These are phyloP conservation scores for Salix arbutifolia DNA, from an alignment of 345 rosid genomes.

Conservation along the genomic window DNA sequence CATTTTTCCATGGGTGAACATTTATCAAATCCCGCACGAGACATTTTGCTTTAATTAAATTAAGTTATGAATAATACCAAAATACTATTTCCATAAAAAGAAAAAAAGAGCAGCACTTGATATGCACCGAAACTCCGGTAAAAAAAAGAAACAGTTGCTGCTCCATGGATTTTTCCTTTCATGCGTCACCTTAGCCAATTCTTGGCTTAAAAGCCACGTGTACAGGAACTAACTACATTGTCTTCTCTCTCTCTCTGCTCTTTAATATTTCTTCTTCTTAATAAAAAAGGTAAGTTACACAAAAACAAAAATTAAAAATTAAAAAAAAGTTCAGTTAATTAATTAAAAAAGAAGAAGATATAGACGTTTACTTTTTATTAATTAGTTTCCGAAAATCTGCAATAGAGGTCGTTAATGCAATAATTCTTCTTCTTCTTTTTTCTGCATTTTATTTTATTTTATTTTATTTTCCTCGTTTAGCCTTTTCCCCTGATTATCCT, in stretches of 20 bases:
- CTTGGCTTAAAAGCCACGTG: constrained; percentile 21
- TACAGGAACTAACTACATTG: not conserved
- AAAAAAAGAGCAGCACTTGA: not conserved
- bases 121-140: not conserved
- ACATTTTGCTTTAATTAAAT: not conserved
- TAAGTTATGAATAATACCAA: not conserved
- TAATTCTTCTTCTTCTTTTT: not conserved
- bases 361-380: not conserved
- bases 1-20: not conserved
- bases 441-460: not conserved
- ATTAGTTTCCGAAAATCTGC: not conserved
- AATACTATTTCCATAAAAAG: not conserved
- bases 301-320: too few species aligned
- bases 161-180: not conserved
- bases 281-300: too few species aligned
- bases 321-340: not conserved
- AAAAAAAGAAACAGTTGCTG: not conserved
- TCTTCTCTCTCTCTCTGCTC: not conserved
- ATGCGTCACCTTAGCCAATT: not conserved
- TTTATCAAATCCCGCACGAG: not conserved
- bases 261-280: not conserved
- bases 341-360: not conserved
- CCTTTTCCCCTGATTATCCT: not conserved
- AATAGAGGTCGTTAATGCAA: not conserved
- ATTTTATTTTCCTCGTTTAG: constrained; percentile 2